Evolutionary conservation across 257 asterid species (phyloP).

Genomic region (Solanum pimpinellifolium): DNA sequence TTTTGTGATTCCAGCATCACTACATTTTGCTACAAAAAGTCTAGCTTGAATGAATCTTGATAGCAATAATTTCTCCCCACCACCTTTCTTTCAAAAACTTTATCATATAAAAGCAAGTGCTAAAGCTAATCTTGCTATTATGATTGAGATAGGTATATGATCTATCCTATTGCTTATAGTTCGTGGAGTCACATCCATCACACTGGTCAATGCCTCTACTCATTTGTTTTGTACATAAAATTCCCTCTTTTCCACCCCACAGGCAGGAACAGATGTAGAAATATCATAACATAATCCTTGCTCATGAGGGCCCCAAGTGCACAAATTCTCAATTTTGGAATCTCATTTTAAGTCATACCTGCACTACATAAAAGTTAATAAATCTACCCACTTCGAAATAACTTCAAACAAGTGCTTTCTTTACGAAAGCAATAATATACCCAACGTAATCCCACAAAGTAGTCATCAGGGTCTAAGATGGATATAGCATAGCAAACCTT

Average conservation of each 20-base stretch:
- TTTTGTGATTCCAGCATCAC: conserved; percentile 6
- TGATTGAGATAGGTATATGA: not conserved
- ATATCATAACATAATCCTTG: not conserved
- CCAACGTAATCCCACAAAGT: not conserved
- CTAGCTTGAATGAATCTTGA: conserved; percentile 15
- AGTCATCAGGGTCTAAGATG: too few species aligned
- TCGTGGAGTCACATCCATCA: conserved; percentile 18
- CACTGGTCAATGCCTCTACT: conserved; percentile 21
- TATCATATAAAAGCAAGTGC: conserved; percentile 15
- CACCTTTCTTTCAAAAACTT: conserved; percentile 25
- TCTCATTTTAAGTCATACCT: not conserved
- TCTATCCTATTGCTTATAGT: not conserved
- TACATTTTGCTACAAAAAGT: conserved; percentile 8
- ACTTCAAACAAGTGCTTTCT: not conserved
- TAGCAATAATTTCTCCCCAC: conserved; percentile 9
- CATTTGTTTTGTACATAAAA: not conserved
- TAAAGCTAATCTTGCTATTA: conserved; percentile 4
- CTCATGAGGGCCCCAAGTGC: not conserved
- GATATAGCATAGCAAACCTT: not conserved
- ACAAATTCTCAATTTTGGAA: not conserved
- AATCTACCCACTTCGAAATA: not conserved
- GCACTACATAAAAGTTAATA: not conserved
- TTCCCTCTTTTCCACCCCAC: not conserved
- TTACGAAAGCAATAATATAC: not conserved
- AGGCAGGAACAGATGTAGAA: not conserved